Evolutionary conservation across 306 rosid genomes (phyloP), one percentile per base, ranked within the genome.

Genomic region (Cucurbita maxima): DNA sequence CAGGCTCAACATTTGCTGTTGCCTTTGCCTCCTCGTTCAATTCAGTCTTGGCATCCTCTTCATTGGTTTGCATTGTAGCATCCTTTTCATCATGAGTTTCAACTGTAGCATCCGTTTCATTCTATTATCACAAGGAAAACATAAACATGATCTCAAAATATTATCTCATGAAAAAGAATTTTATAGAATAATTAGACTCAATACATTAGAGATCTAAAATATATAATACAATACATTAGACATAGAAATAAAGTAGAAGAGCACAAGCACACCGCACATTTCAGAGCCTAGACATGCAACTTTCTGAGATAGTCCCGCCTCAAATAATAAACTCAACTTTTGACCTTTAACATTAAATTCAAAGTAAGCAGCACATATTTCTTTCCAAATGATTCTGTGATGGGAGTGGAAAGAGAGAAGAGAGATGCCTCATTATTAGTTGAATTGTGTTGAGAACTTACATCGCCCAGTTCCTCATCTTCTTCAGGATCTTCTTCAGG

Each of bases 401-500:
- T 36, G n/a, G 58, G 76, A 25, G 8, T 3, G 13, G 74, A 45
- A 10, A 38, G 30, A 72, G 63, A 54, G 67, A 13, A 43, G 76
- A 36, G 20, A 38, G 72, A 61, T 50, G 53, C 78, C 86, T 79
- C 90, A 16, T 72, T 55, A 34, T 74, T 55, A 34, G 86, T 66
- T 59, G 86, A 72, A 67, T 89, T 84, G 18, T 54, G 78, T 25
- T 47, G 87, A 61, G 84, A 85, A 83, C 85, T 77, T 37, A 48
- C 82, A 78, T 84, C 86, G 58, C 84, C 96, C 86, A 84, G 86
- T 83, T 89, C 96, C 75, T 84, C 96, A 11, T 80, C 78, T 76
- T 90, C 97, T 85, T 94, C 99, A 11, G 94, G 96, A 78, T 93
- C 98, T 79, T 91, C 97, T 79, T 84, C 87, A 25, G 82, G 78